Percentiles rank a stretch among this genome's conserved stretches.
Evolutionary conservation across 202 grass and related monocot species (phyloP).

Genomic region (Zizania palustris): DNA sequence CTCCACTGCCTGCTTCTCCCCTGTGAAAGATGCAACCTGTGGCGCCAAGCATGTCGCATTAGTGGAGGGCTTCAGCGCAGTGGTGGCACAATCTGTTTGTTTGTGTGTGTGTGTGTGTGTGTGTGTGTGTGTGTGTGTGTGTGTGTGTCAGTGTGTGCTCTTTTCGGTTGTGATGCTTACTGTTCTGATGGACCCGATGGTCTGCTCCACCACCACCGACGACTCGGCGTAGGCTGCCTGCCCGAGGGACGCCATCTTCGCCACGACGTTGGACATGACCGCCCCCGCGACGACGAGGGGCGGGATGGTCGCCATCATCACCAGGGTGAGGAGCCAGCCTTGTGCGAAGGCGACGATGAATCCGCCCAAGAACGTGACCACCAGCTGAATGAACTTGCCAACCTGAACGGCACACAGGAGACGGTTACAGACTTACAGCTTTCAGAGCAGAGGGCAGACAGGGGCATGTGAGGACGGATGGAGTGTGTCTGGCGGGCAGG

Average conservation of each 20-base stretch:
- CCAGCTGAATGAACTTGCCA: slow-evolving; percentile 77
- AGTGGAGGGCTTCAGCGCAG: background rate
- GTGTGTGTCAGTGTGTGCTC: too few species aligned
- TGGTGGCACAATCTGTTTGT: background rate
- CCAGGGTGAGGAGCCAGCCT: slow-evolving; percentile 72
- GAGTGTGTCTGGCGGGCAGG: background rate
- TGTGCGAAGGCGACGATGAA: slow-evolving; percentile 79
- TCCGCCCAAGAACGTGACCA: slow-evolving; percentile 72
- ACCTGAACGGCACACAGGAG: slow-evolving; percentile 41
- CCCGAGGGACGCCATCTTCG: slow-evolving; percentile 91
- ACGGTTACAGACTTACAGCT: background rate
- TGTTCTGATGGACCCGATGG: slow-evolving; percentile 90
- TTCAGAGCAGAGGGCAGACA: background rate
- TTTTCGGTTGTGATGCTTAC: slow-evolving; percentile 45
- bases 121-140: too few species aligned
- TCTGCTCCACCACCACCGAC: slow-evolving; percentile 86
- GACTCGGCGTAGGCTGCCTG: slow-evolving; percentile 90
- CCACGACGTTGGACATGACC: slow-evolving; percentile 79
- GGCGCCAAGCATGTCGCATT: background rate
- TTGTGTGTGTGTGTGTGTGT: too few species aligned
- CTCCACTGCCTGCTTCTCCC: slow-evolving; percentile 81
- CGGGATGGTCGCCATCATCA: slow-evolving; percentile 38
- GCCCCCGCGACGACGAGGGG: slow-evolving; percentile 70
- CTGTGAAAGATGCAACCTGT: slow-evolving; percentile 97
- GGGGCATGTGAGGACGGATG: too few species aligned